Evolutionary conservation across 768 basidiomycete species (phyloP).

Genomic region (Mycena indigotica): DNA sequence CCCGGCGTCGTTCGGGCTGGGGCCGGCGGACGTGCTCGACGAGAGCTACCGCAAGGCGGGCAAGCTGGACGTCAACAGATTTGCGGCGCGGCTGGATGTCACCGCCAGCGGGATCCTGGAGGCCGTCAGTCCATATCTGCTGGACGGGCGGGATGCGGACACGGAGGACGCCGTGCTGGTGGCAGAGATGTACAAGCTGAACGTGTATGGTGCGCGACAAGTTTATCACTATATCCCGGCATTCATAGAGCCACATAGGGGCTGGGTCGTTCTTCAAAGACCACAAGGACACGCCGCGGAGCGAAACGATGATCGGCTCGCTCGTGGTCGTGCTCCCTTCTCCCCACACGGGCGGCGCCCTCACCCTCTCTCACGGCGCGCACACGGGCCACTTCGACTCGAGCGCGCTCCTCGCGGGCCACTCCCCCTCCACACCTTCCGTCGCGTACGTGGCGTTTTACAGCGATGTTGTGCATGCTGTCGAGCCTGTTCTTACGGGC

Average conservation of each 20-base stretch:
- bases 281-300: conserved; percentile 49
- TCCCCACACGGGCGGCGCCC: conserved; percentile 43
- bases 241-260: conserved; percentile 13
- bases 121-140: conserved; percentile 24
- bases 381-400: conserved; percentile 42
- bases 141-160: conserved; percentile 20
- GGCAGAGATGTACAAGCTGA: conserved; percentile 47
- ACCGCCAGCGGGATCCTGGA: conserved; percentile 29
- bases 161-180: conserved; percentile 23
- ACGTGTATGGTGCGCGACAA: conserved; percentile 42
- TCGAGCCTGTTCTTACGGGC: conserved; percentile 41
- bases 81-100: conserved; percentile 37
- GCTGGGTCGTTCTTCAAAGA: conserved; percentile 47
- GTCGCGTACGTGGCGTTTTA: conserved; percentile 45
- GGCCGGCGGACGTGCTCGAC: conserved; percentile 42
- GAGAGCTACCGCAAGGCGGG: conserved; percentile 49
- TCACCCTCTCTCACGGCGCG: conserved; percentile 34
- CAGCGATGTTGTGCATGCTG: conserved; percentile 48
- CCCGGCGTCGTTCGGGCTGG: conserved; percentile 43
- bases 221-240: not conserved
- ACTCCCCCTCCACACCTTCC: not conserved
- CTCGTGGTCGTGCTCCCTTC: conserved; percentile 50
- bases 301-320: conserved; percentile 48
- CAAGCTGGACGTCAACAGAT: conserved; percentile 42
- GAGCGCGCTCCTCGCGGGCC: conserved; percentile 22